Evolutionary conservation across 352 stramenopile species (phyloP), one percentile per base, ranked within the genome.

Genomic region (Elongisporangium undulatum): DNA sequence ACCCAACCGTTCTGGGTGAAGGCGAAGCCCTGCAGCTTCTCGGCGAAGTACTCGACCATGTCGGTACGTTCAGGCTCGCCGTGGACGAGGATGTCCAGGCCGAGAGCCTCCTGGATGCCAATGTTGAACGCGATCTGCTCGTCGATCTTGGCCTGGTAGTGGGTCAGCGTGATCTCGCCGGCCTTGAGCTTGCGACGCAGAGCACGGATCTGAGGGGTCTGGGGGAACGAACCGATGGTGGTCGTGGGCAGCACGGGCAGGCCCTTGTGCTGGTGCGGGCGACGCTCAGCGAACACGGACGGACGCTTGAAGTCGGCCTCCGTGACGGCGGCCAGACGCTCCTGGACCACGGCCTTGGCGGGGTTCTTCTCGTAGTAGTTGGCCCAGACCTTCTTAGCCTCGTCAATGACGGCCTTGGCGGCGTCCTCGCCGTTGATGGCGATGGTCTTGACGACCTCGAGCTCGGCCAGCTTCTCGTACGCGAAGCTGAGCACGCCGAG

Each of bases 31-130:
- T 97, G 79, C 20, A 98, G 76, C 72, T 97, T 94, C 75, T 97
- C 86, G 4, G 82, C 93, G 67, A 98, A 98, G 77, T 96, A 98
- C 79, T 98, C 90, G 2, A 98, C 93, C 93, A 98, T 98, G 74
- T 97, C 93, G 4, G 89, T 97, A 64, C 91, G 88, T 70, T 98
- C 93, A 4, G 90, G 77, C 64, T 98, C 93, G 56, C 93, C 93
- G 68, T 98, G 93, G 29, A 98, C 93, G 2, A 98, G 66, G 62
- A 98, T 96, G 73, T 98, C 93, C 3, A 98, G 70, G 29, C 90
- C 93, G 5, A 97, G 64, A 3, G 80, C 87, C 71, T 97, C 91
- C 72, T 98, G 91, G 50, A 96, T 74, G 63, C 85, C 87, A 51
- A 98, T 97, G 68, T 89, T 89, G 71, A 88, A 95, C 8, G 85